phyloP scores from a whole-genome alignment of 768 basidiomycete species.

The Suillus clintonianus region DNA sequence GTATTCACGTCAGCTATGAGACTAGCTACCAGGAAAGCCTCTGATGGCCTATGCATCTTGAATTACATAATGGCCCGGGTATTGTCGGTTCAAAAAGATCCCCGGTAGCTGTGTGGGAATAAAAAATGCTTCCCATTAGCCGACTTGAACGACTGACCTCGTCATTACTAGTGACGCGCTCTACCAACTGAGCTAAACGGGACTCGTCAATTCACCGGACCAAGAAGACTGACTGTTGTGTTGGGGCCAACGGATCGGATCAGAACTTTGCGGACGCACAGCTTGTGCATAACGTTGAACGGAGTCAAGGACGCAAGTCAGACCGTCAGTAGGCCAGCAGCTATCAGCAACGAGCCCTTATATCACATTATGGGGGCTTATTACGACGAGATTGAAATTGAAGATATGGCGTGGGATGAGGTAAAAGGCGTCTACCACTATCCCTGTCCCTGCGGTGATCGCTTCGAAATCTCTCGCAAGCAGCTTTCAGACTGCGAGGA shows the following conservation, averaged over 20 bases:
- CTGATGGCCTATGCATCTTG: background rate
- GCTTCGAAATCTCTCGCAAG: constrained; percentile 89
- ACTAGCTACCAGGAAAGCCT: no score
- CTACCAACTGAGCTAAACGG: constrained; percentile 27
- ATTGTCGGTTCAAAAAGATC: no score
- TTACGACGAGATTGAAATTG: constrained; percentile 97
- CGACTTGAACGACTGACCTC: constrained; percentile 45
- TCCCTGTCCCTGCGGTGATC: constrained; percentile 96
- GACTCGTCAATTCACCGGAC: background rate
- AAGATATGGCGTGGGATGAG: constrained; percentile 92
- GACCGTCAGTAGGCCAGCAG: background rate
- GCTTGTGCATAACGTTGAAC: background rate
- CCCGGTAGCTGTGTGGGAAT: background rate
- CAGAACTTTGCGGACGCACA: no score
- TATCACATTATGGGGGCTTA: constrained; percentile 67
- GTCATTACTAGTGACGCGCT: constrained; percentile 52
- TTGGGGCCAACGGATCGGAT: background rate
- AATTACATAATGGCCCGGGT: no score
- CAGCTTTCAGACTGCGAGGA: constrained; percentile 92
- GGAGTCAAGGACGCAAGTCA: background rate
- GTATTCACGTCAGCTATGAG: background rate
- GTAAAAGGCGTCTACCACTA: constrained; percentile 88
- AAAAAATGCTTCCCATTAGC: constrained; percentile 38
- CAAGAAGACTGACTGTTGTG: background rate
- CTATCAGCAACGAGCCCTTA: background rate